Conservation (phyloP, 2,329 filamentous ascomycete genomes). For the Aureobasidium sp. region DNA sequence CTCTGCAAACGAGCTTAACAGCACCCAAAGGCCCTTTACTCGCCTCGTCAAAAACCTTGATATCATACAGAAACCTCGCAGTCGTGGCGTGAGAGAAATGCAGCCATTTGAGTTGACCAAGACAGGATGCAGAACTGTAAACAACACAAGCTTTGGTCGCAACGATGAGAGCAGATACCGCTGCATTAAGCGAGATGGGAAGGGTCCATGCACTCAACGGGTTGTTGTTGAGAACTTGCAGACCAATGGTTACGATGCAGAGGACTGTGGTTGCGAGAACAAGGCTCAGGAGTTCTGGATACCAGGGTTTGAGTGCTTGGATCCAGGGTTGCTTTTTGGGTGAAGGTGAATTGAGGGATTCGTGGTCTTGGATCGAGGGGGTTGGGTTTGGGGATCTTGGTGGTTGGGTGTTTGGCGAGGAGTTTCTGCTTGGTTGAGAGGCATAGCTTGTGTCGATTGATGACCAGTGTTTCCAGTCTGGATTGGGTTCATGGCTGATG, state of each 20-base stretch:
- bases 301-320: background rate
- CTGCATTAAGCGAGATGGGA: background rate
- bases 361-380: background rate
- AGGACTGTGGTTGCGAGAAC: background rate
- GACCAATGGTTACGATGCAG: background rate
- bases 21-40: slow-evolving; percentile 6
- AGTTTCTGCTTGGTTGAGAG: background rate
- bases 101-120: slow-evolving; percentile 10
- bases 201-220: background rate
- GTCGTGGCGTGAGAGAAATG: background rate
- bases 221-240: background rate
- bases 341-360: no score
- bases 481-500: background rate
- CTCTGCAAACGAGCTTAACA: background rate
- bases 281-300: background rate
- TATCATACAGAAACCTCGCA: background rate
- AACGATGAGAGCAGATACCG: background rate
- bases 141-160: background rate
- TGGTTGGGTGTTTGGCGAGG: background rate
- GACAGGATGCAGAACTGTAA: background rate
- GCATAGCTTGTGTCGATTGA: background rate
- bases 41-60: slow-evolving; percentile 5
- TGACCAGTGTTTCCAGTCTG: background rate
- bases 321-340: background rate
- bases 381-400: background rate